Evolutionary conservation across 352 stramenopile genomes (phyloP), one percentile per base, ranked within the genome.

Genomic region (Heterotrichella gracilis): DNA sequence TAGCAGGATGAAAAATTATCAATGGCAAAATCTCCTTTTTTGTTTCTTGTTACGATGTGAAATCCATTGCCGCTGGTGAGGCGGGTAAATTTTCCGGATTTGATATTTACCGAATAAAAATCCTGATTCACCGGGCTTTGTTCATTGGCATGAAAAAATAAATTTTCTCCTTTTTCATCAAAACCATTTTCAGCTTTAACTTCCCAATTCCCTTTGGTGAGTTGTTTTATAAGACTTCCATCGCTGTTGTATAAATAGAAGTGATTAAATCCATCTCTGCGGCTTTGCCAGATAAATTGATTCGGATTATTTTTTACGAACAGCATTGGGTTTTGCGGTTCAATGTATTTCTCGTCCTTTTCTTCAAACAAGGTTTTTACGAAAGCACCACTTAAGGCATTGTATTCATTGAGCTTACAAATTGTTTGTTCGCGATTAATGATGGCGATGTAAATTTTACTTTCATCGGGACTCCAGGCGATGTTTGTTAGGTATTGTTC

Each of bases 71-170:
- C 32, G 9, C n/a, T 9, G n/a, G 32, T 53, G 9, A 53, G n/a
- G n/a, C 32, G 32, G 9, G 9, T 53, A 9, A 53, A 17, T n/a
- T 17, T n/a, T 17, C 32, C 32, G n/a, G 9, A 17, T 53, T 53
- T 53, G 9, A 53, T 17, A 53, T 53, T 53, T n/a, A 53, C 32
- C n/a, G 32, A 53, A 53, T 53, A 53, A 53, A 53, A 53, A 53
- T 53, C 32, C 32, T 53, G 32, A n/a, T 53, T 53, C 32, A 53
- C 32, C 9, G 32, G 32, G 32, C 32, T 53, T 53, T 53, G 32
- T n/a, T 53, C 32, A 53, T 53, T 53, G 32, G 32, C 32, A 53
- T 53, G 32, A n/a, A 53, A 53, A 53, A 53, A 53, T 53, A 53
- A n/a, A n/a, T 53, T 53, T 53, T 53, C 32, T 17, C 32, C 32